Evolutionary conservation across 1,284 basidiomycete genomes (phyloP).

Genomic region (Trichosporon coremiiforme): DNA sequence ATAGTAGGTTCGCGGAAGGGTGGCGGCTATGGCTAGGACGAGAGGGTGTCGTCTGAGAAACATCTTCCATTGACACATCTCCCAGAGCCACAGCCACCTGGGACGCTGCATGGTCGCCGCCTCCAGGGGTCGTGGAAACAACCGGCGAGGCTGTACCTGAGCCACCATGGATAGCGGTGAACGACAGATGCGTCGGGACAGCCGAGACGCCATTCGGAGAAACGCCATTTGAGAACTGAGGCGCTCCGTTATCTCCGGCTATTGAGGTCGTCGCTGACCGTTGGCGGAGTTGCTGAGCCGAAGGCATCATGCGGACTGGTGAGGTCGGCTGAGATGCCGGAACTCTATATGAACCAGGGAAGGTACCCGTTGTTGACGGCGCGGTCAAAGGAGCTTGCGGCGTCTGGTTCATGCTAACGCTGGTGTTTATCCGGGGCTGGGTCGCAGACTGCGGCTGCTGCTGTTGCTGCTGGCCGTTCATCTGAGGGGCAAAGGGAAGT

Average conservation of each 20-base stretch:
- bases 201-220: conserved; percentile 30
- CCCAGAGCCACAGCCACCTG: conserved; percentile 13
- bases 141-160: conserved; percentile 12
- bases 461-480: conserved; percentile 19
- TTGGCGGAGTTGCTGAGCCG: conserved; percentile 34
- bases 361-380: conserved; percentile 26
- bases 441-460: conserved; percentile 20
- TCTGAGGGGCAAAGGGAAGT: background rate
- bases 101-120: conserved; percentile 12
- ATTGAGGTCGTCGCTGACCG: background rate
- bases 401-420: conserved; percentile 20
- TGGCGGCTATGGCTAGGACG: conserved; percentile 26
- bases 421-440: conserved; percentile 20
- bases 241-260: conserved; percentile 10
- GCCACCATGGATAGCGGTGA: conserved; percentile 35
- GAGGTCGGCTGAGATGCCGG: conserved; percentile 52
- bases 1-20: background rate
- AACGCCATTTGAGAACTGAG: conserved; percentile 14
- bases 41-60: conserved; percentile 27
- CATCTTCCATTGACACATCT: conserved; percentile 49
- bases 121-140: conserved; percentile 1
- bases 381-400: conserved; percentile 18
- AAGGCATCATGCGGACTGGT: conserved; percentile 43
- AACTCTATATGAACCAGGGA: conserved; percentile 34
- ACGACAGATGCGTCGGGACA: conserved; percentile 45